These are phyloP conservation scores for Pouteria glomerata DNA, from an alignment of 148 eudicot genomes.

Conservation along the genomic window DNA sequence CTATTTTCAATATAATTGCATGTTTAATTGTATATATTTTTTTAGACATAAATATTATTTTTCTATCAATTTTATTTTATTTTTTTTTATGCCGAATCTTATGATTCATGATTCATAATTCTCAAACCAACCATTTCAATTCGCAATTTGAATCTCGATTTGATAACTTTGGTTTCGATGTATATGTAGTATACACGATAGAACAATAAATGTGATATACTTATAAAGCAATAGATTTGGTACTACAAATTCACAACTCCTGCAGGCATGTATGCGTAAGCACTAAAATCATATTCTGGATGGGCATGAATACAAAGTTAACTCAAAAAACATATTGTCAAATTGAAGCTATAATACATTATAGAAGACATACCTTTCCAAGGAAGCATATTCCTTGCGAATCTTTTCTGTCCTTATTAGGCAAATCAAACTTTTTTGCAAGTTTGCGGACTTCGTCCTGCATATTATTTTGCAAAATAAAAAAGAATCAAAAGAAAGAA, in stretches of 20 bases:
- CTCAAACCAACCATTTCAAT: no score
- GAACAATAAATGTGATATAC: no score
- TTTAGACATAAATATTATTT: no score
- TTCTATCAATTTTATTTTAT: no score
- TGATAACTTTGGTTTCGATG: no score
- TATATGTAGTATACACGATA: no score
- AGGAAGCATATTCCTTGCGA: conserved; percentile 99
- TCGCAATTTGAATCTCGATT: no score
- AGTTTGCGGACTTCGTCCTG: conserved; percentile 89
- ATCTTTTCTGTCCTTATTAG: conserved; percentile 93
- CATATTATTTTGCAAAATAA: conserved; percentile 8
- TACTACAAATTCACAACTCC: not conserved
- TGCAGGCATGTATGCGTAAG: not conserved
- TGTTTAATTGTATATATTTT: no score
- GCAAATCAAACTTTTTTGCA: conserved; percentile 61
- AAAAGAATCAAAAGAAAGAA: not conserved
- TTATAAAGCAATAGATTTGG: no score
- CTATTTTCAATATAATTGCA: no score
- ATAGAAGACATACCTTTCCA: conserved; percentile 63
- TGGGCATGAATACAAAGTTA: not conserved
- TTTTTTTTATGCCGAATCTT: no score
- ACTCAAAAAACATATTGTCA: not conserved
- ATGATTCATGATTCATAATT: no score
- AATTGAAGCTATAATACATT: not conserved
- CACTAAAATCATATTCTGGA: not conserved